Evolutionary conservation across 139 green algal species (phyloP), one percentile per base, ranked within the genome.

Genomic region (Marvania coccoides): DNA sequence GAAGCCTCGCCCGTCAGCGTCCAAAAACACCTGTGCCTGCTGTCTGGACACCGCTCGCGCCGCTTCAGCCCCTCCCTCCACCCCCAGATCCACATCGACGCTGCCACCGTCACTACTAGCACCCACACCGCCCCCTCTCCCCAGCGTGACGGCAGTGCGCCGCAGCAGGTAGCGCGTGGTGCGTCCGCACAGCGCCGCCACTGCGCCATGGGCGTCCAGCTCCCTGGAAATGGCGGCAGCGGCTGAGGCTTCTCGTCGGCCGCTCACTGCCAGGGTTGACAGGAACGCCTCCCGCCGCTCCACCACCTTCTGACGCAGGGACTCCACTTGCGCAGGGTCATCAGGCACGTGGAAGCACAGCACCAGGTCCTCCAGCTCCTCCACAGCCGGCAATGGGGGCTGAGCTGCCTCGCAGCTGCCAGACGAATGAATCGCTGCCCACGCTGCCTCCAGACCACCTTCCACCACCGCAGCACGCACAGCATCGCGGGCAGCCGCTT

Each of bases 1-100:
- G 56, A 85, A 89, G 14, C 78, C 62, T 40, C 84, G 72, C 13
- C 78, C 78, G 26, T 85, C 80, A 26, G 67, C 72, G 42, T 86
- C 74, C 42, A 89, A 47, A 13, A 40, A 56, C 28, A 78, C 40
- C 47, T 63, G 71, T 26, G 66, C 67, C 47, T 84, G 77, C 55
- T 71, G 70, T 15, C 80, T 72, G 1, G 80, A 86, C 53, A 86
- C 73, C 5, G 51, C 71, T 48, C 58, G 47, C 28, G 75, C 59
- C 2, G 34, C 34, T 2, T 24, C n/a, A 26, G 63, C 30, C 35
- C 38, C 35, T 2, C 19, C 40, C 55, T 78, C 76, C 6, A 7
- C 31, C 5, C 47, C 19, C 15, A 86, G 58, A 53, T 86, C 73
- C 13, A 86, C 60, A 42, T 86, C 80, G 38, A 85, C 77, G 58